A percentile compares a stretch with the other conserved stretches of the same genome.
These are phyloP conservation scores for Suillus brevipes DNA, from an alignment of 768 basidiomycete genomes.

Conservation along the genomic window DNA sequence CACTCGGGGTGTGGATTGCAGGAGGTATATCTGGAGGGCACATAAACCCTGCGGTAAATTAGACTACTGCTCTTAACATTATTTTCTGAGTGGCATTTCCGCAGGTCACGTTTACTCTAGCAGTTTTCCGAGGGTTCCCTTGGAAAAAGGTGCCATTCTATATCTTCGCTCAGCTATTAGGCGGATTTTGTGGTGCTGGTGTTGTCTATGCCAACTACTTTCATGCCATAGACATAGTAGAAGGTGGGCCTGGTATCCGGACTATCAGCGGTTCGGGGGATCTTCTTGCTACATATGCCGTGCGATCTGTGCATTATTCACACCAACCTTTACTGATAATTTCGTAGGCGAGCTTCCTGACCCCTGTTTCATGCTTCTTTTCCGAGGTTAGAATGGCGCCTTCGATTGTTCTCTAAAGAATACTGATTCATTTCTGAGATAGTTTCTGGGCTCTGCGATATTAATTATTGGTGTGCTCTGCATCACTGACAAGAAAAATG, in stretches of 20 bases:
- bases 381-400: slow-evolving; percentile 36
- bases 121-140: slow-evolving; percentile 71
- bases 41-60: slow-evolving; percentile 66
- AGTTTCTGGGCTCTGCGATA: slow-evolving; percentile 59
- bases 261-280: slow-evolving; percentile 56
- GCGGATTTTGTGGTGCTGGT: slow-evolving; percentile 57
- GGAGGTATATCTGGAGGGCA: slow-evolving; percentile 73
- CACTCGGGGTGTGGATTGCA: slow-evolving; percentile 68
- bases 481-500: slow-evolving; percentile 53
- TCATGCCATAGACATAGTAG: slow-evolving; percentile 64
- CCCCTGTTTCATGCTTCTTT: slow-evolving; percentile 45
- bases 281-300: slow-evolving; percentile 63
- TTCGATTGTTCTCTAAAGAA: background rate
- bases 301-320: slow-evolving; percentile 28
- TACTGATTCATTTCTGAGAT: background rate
- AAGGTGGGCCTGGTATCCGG: slow-evolving; percentile 55
- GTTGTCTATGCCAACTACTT: slow-evolving; percentile 65
- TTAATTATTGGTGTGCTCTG: slow-evolving; percentile 56
- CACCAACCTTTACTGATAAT: slow-evolving; percentile 13
- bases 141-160: slow-evolving; percentile 79
- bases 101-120: slow-evolving; percentile 69
- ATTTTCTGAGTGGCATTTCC: slow-evolving; percentile 4
- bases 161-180: slow-evolving; percentile 62
- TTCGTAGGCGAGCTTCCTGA: slow-evolving; percentile 42
- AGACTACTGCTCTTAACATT: background rate